Conservation (phyloP, 768 basidiomycete species). For the Rhizopogon vesiculosus region DNA sequence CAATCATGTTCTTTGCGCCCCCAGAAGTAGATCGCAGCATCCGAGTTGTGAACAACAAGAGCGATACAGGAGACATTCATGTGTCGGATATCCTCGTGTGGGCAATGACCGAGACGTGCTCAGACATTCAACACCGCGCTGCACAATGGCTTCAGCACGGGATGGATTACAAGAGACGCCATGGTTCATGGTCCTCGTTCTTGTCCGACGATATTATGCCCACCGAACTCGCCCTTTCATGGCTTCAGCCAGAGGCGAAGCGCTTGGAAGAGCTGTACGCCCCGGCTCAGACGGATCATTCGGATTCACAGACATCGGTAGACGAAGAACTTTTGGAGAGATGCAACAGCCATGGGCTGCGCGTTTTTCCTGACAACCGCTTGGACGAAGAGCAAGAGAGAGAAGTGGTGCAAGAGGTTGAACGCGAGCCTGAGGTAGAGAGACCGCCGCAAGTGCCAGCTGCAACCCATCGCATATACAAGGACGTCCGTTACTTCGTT, state of each 20-base stretch:
- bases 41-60: constrained; percentile 19
- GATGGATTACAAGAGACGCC: constrained; percentile 25
- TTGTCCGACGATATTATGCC: constrained; percentile 4
- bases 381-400: constrained; percentile 47
- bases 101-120: constrained; percentile 40
- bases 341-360: constrained; percentile 23
- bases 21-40: constrained; percentile 36
- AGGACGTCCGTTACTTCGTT: constrained; percentile 23
- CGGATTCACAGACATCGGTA: not conserved
- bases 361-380: constrained; percentile 10
- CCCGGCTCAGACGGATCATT: constrained; percentile 3
- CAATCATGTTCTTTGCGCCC: constrained; percentile 46
- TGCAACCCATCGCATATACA: constrained; percentile 22
- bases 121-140: constrained; percentile 30
- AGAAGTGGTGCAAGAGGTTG: constrained; percentile 38
- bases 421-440: constrained; percentile 34
- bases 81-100: constrained; percentile 38
- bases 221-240: constrained; percentile 13
- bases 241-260: constrained; percentile 37
- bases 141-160: constrained; percentile 43
- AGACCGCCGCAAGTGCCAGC: constrained; percentile 26
- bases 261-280: constrained; percentile 31
- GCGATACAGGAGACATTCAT: not conserved
- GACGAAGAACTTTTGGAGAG: constrained; percentile 20
- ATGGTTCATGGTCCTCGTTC: constrained; percentile 12